These are phyloP conservation scores for Ophiorrhiza pumila DNA, from an alignment of 257 asterid genomes.

Conservation along the genomic window DNA sequence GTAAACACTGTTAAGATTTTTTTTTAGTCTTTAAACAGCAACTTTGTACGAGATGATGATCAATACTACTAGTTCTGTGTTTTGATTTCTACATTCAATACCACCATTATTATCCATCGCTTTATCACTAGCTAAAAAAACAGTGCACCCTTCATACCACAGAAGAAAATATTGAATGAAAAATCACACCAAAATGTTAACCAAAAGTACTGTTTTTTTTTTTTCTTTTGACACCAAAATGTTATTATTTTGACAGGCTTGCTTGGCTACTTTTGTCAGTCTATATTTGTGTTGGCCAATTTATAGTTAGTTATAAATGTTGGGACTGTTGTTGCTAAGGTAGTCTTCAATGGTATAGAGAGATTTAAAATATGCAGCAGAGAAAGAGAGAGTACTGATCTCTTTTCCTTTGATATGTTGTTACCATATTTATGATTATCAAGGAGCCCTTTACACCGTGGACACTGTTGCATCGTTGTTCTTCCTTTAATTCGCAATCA, in stretches of 20 bases:
- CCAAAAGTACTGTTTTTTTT: not conserved
- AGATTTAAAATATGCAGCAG: not conserved
- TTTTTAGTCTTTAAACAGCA: not conserved
- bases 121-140: not conserved
- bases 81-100: not conserved
- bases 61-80: not conserved
- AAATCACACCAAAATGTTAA: not conserved
- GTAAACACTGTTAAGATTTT: not conserved
- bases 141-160: not conserved
- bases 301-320: slow-evolving; percentile 8
- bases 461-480: not conserved
- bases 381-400: not conserved
- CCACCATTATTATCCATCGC: not conserved
- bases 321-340: not conserved
- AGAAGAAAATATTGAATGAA: too few relatives aligned
- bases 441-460: slow-evolving; percentile 1
- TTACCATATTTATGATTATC: slow-evolving; percentile 7
- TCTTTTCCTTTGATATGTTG: not conserved
- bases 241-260: not conserved
- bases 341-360: slow-evolving; percentile 1
- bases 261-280: not conserved
- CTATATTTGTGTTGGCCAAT: not conserved
- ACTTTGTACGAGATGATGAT: not conserved
- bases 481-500: slow-evolving; percentile 1
- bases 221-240: too few relatives aligned